Evolutionary conservation across 2,329 filamentous ascomycete species (phyloP), one percentile per base, ranked within the genome.

Genomic region (Colletotrichum chlorophyti): DNA sequence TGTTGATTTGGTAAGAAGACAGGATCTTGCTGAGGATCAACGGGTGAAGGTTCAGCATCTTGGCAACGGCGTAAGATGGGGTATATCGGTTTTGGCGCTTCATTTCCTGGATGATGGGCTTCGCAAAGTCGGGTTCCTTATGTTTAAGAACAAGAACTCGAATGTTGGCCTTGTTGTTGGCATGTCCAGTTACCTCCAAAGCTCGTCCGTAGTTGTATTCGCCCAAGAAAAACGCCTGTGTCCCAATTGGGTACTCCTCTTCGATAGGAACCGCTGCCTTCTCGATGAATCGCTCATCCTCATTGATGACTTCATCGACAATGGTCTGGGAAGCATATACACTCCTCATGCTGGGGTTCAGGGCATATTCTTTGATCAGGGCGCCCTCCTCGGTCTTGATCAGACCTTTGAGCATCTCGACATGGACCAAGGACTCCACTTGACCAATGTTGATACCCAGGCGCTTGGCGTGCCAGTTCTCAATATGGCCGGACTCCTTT

Each of bases 1-100:
- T 84, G 54, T 86, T 86, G 55, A 99, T 91, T 52, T 89, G 90
- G 73, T 96, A 98, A 0, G 94, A 93, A 2, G 95, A 96, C 0
- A 95, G 98, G 67, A 99, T 91, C 80, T 97, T 99, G 74, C 93
- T 96, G 27, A 99, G 79, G 2, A 95, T 90, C 46, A 99, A 81
- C 7, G 93, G 90, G 64, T 96, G 93, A 61, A 99, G 80, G 5
- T 85, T 83, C 10, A 99, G 81, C 70, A 90, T 87, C 68, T 87
- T 90, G 12, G 96, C 91, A 60, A 99, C 91, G n/a, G 89, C 84
- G 71, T 89, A 98, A 0, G 94, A 96, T 6, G 95, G 93, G 24
- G 84, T 87, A 72, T 98, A 99, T 1, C 85, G 88, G 57, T 87
- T 91, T 50, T 81, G 78, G 45, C 81, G 82, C 70, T 94, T 90